These are phyloP conservation scores for Penicillium vulpinum DNA, from an alignment of 2,329 filamentous ascomycete species.

Conservation along the genomic window DNA sequence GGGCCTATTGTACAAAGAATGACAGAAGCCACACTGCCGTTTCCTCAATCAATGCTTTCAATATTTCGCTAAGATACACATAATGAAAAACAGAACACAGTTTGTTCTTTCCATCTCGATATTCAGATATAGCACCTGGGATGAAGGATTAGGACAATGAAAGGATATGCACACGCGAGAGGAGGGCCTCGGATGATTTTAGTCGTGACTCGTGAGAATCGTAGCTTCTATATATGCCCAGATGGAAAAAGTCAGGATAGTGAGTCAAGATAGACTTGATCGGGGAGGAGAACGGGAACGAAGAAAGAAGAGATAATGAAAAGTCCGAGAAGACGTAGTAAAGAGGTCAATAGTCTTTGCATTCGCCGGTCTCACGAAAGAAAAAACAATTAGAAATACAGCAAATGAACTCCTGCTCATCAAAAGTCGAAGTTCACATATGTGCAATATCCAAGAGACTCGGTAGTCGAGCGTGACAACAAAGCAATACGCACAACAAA, in stretches of 20 bases:
- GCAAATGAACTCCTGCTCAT: not conserved
- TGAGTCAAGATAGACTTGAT: slow-evolving; percentile 20
- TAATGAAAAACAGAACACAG: not conserved
- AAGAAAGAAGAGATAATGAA: not conserved
- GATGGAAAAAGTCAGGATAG: not conserved
- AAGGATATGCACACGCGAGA: not conserved
- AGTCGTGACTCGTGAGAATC: slow-evolving; percentile 27
- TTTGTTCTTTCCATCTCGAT: not conserved
- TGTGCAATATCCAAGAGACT: slow-evolving; percentile 7
- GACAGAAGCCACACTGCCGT: not conserved
- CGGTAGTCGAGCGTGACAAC: not conserved
- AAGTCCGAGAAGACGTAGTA: not conserved
- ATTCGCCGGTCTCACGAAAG: not conserved
- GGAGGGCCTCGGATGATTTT: slow-evolving; percentile 18
- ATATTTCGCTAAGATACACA: not conserved
- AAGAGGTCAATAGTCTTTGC: not conserved
- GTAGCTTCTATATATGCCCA: slow-evolving; percentile 26
- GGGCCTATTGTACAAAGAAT: not conserved
- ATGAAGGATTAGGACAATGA: slow-evolving; percentile 30
- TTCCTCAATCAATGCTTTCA: not conserved
- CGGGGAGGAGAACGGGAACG: not conserved
- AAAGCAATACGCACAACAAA: not conserved
- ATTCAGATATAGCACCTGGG: not conserved
- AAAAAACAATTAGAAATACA: not conserved
- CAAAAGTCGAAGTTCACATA: not conserved